Conservation (phyloP, 2,329 filamentous ascomycete species). For the Didymella exigua region DNA sequence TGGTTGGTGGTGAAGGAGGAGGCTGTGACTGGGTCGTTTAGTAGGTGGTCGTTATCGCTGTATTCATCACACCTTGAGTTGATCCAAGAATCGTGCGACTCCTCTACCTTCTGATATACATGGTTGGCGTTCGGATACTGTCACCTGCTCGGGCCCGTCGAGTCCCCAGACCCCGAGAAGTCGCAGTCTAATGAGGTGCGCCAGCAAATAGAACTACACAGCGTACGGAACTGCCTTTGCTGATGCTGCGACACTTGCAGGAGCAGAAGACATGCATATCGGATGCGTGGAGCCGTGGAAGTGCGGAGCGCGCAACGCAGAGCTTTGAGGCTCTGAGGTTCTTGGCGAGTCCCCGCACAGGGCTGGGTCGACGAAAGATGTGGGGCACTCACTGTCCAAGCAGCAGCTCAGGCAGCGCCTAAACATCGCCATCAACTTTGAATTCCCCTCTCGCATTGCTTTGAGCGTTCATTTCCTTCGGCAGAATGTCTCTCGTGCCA, state of each 20-base stretch:
- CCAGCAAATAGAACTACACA: background rate
- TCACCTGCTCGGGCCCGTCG: background rate
- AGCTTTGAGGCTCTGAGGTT: too few relatives aligned
- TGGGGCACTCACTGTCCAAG: conserved; percentile 6
- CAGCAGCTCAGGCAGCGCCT: conserved; percentile 14
- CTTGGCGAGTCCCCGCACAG: background rate
- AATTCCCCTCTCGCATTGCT: conserved; percentile 6
- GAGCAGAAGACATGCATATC: background rate
- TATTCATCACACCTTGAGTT: background rate
- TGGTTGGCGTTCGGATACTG: background rate
- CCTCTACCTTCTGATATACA: background rate
- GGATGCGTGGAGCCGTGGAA: background rate
- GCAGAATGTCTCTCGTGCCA: conserved; percentile 26
- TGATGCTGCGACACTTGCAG: background rate
- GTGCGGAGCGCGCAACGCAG: background rate
- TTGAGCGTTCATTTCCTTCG: background rate
- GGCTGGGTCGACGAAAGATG: conserved; percentile 5
- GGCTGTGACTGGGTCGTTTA: background rate
- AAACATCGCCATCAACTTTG: background rate
- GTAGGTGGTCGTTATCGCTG: background rate
- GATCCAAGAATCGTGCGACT: background rate
- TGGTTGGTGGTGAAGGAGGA: background rate
- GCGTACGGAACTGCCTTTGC: background rate
- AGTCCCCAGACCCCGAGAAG: background rate
- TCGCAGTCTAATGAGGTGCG: background rate